Evolutionary conservation across 805 yeast genomes (phyloP), one percentile per base, ranked within the genome.

Genomic region (Zygosaccharomyces bailii): DNA sequence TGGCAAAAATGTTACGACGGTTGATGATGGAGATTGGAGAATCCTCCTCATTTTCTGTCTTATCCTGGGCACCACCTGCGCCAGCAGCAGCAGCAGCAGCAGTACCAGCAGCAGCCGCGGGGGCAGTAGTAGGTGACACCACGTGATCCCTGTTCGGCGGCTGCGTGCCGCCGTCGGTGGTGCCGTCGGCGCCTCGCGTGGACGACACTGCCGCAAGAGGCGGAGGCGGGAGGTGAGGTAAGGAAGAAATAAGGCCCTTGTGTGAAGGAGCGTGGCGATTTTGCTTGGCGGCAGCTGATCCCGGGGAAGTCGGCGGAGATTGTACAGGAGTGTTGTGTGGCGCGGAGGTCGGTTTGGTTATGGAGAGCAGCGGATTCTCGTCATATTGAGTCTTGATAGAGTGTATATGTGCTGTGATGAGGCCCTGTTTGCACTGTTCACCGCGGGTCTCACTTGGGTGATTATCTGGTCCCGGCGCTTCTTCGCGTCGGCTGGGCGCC

Each of bases 321-420:
- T 53, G 50, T 13, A 50, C 60, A 2, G 65, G 65, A 16, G 65
- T 58, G 45, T 60, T 60, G 34, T 60, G 57, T 20, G 65, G 65
- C 14, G 49, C 60, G 18, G 51, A 48, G 2, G 60, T 57, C 4
- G 56, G 53, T 34, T 50, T 46, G 9, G 52, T 53, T 4, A 51
- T 44, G 20, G 50, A 44, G 18, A 50, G 36, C 33, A 54, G 44
- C 27, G 52, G 54, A 39, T 50, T 46, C 8, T 51, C 54, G 41
- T 50, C 59, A 23, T 44, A 49, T 3, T 49, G 31, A 1, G 56
- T 46, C 25, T 48, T 48, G 18, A 48, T 45, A 18, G 57, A 53
- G 24, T 44, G 46, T 13, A 52, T 51, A 24, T 40, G 39, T 11
- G 51, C 44, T 11, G 50, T 39, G 31, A 46, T 39, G 24, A 46